Base-by-base conservation (phyloP, 441 rosid genomes). In the Omphalea diandra region DNA sequence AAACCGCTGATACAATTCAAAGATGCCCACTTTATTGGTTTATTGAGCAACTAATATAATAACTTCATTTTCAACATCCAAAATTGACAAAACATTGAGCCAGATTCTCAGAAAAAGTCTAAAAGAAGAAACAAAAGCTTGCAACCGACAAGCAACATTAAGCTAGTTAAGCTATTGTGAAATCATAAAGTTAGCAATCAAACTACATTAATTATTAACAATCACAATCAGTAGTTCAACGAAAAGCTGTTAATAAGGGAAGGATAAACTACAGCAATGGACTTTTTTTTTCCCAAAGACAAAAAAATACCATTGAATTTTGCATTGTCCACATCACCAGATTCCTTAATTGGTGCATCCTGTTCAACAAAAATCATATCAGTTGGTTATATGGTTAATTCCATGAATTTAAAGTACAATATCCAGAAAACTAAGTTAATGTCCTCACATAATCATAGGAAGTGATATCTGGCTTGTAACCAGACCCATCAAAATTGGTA, bases 331-430 rank as follows among this genome's bases (percentile, higher is more conserved):
- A 88, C 87, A 78, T 94, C 94, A 81, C 99, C 99, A 36, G 91
- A 81, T 80, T 92, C 99, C 26, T 74, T 85, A 70, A 92, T 94
- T 63, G 99, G 98, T 67, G 99, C 98, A 79, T 94, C 98, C 99
- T 94, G 85, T 60, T 10, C 24, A 55, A 5, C 17, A 59, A 75
- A 70, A 65, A 73, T 40, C 46, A 63, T 12, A 63, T 31, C 20
- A 11, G 55, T 59, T 67, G 72, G 76, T 75, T 75, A 68, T 67
- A 49, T 8, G 52, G 17, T 20, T 5, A 5, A 49, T 18, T 46
- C 27, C 27, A 70, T 40, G 61, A 72, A 69, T 27, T 52, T 29
- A 72, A 40, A 12, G 22, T 24, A 41, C 57, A 54, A 50, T 22
- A 47, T 75, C 6, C 27, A 55, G 1, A 18, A 3, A 24, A 53